Evolutionary conservation across 2,329 filamentous ascomycete species (phyloP).

Genomic region (Xylariaceae sp.): DNA sequence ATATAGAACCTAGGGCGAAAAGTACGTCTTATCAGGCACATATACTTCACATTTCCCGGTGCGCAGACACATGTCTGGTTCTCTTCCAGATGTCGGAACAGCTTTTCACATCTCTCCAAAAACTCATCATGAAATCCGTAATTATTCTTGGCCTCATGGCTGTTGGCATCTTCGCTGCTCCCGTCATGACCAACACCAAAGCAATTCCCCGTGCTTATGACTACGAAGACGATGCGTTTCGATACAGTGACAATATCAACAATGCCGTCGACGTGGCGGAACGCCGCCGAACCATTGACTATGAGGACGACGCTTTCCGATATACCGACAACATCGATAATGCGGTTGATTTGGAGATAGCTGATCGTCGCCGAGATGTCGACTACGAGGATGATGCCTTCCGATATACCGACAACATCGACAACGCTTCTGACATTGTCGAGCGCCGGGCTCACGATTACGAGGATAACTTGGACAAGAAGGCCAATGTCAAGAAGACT

Average conservation of each 20-base stretch:
- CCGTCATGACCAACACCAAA: neutral
- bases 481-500: too few species aligned
- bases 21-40: neutral
- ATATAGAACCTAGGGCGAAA: too few species aligned
- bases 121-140: neutral
- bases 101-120: neutral
- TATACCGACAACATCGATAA: neutral
- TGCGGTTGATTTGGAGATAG: neutral
- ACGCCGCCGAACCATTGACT: neutral
- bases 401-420: neutral
- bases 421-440: neutral
- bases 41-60: neutral
- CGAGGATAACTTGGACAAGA: neutral
- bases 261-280: neutral
- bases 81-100: neutral
- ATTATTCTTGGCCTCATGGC: neutral
- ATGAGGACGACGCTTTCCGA: neutral
- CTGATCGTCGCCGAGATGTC: neutral
- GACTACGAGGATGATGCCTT: neutral
- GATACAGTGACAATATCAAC: neutral
- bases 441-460: neutral
- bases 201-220: too few species aligned
- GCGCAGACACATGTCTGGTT: too few species aligned
- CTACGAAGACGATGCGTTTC: neutral
- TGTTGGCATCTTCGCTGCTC: neutral